These are phyloP conservation scores for Phytophthora pisi DNA, from an alignment of 352 stramenopile species.

Conservation along the genomic window DNA sequence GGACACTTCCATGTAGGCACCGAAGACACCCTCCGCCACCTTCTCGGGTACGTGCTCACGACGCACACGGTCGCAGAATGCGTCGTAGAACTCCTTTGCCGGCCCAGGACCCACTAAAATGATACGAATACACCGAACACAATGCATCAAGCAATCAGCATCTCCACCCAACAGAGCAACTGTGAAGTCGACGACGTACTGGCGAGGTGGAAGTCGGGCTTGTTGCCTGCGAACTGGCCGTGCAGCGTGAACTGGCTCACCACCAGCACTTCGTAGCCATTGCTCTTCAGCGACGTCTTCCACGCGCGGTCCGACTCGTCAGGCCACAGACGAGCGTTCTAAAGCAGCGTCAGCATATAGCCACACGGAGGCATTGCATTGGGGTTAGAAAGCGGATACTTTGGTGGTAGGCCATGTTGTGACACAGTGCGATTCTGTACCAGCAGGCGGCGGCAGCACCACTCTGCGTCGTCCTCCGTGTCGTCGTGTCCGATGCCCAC, in stretches of 20 bases:
- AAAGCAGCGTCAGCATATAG: neutral
- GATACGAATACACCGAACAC: neutral
- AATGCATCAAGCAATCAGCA: neutral
- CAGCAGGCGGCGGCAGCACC: conserved; percentile 78
- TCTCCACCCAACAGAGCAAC: neutral
- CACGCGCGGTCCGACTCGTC: conserved; percentile 58
- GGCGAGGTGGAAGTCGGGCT: conserved; percentile 85
- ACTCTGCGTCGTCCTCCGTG: conserved; percentile 83
- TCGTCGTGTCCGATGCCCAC: conserved; percentile 80
- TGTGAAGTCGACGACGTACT: conserved; percentile 45
- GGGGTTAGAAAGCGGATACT: too few relatives aligned
- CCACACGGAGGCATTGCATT: neutral
- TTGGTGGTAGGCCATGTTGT: neutral
- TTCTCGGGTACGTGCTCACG: conserved; percentile 63
- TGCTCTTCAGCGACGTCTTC: conserved; percentile 70
- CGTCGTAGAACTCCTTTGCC: conserved; percentile 80
- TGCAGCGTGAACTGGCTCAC: conserved; percentile 90
- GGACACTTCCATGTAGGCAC: conserved; percentile 88
- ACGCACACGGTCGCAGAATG: conserved; percentile 73
- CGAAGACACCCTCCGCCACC: conserved; percentile 81
- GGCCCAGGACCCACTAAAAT: conserved; percentile 62
- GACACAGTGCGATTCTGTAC: conserved; percentile 35
- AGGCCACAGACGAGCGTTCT: conserved; percentile 86
- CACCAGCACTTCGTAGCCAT: conserved; percentile 80
- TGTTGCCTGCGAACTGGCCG: conserved; percentile 84